These are phyloP conservation scores for Arthroderma sp. DNA, from an alignment of 2,329 filamentous ascomycete genomes.

Conservation along the genomic window DNA sequence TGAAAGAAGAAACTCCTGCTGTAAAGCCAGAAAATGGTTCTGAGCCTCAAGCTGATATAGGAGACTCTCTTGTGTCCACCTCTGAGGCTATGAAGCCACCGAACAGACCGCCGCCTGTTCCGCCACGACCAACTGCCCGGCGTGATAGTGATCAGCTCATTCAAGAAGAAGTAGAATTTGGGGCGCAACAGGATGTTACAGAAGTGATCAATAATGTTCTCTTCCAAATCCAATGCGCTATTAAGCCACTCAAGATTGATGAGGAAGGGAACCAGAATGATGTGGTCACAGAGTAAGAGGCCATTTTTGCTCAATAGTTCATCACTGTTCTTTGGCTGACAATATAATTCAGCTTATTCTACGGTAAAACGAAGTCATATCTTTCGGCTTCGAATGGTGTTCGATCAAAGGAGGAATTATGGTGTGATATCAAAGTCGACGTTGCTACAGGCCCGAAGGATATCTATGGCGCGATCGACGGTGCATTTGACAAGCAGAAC, in stretches of 20 bases:
- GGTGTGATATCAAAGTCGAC: slow-evolving; percentile 51
- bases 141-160: slow-evolving; percentile 22
- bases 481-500: slow-evolving; percentile 68
- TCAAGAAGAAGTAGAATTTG: slow-evolving; percentile 42
- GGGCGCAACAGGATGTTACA: slow-evolving; percentile 83
- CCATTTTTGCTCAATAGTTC: not conserved
- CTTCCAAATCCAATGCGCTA: slow-evolving; percentile 79
- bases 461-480: slow-evolving; percentile 74
- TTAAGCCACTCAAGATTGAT: slow-evolving; percentile 55
- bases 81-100: slow-evolving; percentile 22
- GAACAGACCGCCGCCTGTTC: slow-evolving; percentile 44
- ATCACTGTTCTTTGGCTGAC: not conserved
- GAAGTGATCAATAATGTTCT: slow-evolving; percentile 91
- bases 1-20: no score
- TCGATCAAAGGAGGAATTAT: slow-evolving; percentile 42
- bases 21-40: not conserved
- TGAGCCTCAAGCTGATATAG: not conserved
- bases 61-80: not conserved
- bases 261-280: slow-evolving; percentile 66
- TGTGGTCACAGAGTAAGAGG: slow-evolving; percentile 52
- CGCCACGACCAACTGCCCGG: slow-evolving; percentile 36
- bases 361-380: slow-evolving; percentile 33
- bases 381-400: slow-evolving; percentile 33
- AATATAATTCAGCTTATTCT: slow-evolving; percentile 32
- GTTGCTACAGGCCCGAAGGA: slow-evolving; percentile 46